Evolutionary conservation across 805 yeast species (phyloP), one percentile per base, ranked within the genome.

Genomic region (Ogataea haglerorum): DNA sequence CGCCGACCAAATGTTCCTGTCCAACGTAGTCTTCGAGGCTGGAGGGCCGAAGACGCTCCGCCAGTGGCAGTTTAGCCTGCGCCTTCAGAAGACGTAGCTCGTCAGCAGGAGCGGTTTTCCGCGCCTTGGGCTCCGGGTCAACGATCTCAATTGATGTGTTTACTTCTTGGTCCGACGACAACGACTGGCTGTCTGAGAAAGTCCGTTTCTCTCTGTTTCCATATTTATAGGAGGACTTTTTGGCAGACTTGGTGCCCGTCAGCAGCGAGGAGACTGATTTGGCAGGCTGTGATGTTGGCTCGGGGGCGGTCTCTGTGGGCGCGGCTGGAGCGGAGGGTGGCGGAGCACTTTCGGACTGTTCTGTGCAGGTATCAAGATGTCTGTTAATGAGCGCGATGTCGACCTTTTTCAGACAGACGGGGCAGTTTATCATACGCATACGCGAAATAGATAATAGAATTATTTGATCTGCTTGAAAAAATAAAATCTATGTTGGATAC

Each of bases 31-130:
- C 86, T 3, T 71, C 70, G 19, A 93, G 62, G 0, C 68, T 62
- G 9, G 63, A 64, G 0, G 99, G 99, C n/a, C 98, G 69, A n/a
- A 88, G 69, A 36, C 79, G 70, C 56, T 88, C 96, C 2, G 95
- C 83, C 15, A 90, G 63, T 1, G 96, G 86, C 15, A 57, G 40
- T 30, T 57, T 48, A 2, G 57, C 35, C 37, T 54, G 55, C 14
- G 50, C 49, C 34, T 34, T 45, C 29, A 58, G 36, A 22, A 47
- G 33, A 14, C 48, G 37, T 7, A 53, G 14, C 36, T 56, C 53
- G 37, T 43, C 52, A 34, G 46, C 43, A 22, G 42, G 48, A n/a
- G 42, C 47, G 5, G 21, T 14, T 13, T 34, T 36, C 3, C 40
- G 40, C 14, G 30, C 31, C 29, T 40, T 40, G 6, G 38, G 31